Evolutionary conservation across 108 stramenopile species (phyloP).

Genomic region (Asterionellopsis glacialis): DNA sequence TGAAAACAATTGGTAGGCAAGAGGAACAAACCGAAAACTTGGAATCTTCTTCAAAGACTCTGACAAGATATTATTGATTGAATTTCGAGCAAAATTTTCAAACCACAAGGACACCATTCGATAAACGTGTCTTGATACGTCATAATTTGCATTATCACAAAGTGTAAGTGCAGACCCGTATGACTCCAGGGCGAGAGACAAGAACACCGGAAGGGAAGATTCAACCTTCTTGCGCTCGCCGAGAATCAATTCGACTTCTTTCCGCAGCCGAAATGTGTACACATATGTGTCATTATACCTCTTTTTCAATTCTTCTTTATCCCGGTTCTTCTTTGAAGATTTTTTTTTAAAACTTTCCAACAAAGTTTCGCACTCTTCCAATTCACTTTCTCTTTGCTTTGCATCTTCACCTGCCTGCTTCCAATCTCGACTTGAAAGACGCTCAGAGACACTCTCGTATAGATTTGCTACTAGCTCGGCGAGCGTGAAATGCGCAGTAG

Average conservation of each 20-base stretch:
- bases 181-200: constrained; percentile 41
- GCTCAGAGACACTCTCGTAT: constrained; percentile 38
- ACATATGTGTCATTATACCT: constrained; percentile 27
- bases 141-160: constrained; percentile 30
- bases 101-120: constrained; percentile 77
- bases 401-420: constrained; percentile 38
- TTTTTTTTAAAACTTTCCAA: constrained; percentile 29
- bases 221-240: too few relatives aligned
- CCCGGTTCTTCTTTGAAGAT: constrained; percentile 4
- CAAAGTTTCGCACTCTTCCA: constrained; percentile 22
- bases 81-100: constrained; percentile 15
- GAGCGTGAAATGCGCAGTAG: constrained; percentile 40
- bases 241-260: not conserved
- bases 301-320: constrained; percentile 21
- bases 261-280: not conserved
- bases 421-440: constrained; percentile 64
- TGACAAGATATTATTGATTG: constrained; percentile 10
- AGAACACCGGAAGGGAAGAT: not conserved
- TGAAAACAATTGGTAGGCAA: constrained; percentile 85
- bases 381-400: constrained; percentile 36
- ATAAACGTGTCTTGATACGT: constrained; percentile 64
- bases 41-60: constrained; percentile 34
- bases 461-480: constrained; percentile 56
- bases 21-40: constrained; percentile 71
- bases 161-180: constrained; percentile 50